A percentile compares a stretch with the other conserved stretches of the same genome.
Conservation (phyloP, 2,329 filamentous ascomycete genomes). For the Penicillium freii region DNA sequence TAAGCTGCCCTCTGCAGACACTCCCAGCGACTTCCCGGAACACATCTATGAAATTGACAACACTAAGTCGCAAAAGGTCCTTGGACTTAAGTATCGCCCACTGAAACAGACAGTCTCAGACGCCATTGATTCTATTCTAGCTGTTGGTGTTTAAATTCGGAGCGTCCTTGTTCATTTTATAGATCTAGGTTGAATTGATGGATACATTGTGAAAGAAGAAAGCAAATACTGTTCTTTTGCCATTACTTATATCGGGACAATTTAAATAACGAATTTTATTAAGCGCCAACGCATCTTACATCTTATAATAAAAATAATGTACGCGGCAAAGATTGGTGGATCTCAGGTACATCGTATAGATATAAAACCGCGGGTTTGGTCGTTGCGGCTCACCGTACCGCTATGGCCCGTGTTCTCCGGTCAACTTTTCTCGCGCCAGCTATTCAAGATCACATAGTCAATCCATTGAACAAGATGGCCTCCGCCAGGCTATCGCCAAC, state of each 20-base stretch:
- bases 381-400: constrained; percentile 26
- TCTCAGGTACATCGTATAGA: background rate
- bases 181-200: background rate
- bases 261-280: background rate
- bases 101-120: constrained; percentile 41
- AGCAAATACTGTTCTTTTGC: background rate
- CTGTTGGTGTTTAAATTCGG: constrained; percentile 30
- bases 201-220: background rate
- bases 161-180: background rate
- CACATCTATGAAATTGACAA: constrained; percentile 40
- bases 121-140: constrained; percentile 37
- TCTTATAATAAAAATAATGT: background rate
- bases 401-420: constrained; percentile 25
- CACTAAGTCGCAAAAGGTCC: constrained; percentile 39
- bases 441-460: constrained; percentile 21
- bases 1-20: constrained; percentile 41
- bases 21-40: constrained; percentile 30
- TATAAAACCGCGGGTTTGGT: constrained; percentile 21
- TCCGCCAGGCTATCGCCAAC: constrained; percentile 56
- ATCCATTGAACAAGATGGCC: constrained; percentile 39
- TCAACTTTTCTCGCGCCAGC: constrained; percentile 36
- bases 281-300: background rate
- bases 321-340: background rate
- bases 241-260: background rate
- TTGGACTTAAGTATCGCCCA: constrained; percentile 43